Conservation (phyloP, 495 filamentous ascomycete species). For the Neurospora hispaniola region DNA sequence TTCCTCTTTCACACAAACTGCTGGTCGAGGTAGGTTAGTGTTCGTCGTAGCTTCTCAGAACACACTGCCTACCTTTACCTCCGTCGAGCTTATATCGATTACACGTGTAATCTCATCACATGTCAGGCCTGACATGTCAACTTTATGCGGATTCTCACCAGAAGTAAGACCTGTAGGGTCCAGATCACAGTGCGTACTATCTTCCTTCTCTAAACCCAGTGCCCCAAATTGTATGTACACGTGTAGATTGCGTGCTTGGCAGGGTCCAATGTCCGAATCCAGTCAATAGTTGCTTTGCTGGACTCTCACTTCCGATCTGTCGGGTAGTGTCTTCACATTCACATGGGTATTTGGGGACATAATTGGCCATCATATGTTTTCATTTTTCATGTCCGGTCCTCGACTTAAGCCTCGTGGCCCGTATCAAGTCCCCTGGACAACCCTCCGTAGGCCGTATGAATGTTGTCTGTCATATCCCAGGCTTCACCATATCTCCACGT, state of each 20-base stretch:
- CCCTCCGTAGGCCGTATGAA: not conserved
- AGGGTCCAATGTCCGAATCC: not conserved
- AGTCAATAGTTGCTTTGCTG: not conserved
- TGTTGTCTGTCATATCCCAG: not conserved
- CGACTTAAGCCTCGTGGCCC: not conserved
- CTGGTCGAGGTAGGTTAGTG: not conserved
- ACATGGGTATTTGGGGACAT: not conserved
- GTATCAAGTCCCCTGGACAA: not conserved
- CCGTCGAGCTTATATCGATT: not conserved
- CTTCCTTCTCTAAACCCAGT: not conserved
- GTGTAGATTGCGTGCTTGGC: not conserved
- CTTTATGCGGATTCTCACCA: not conserved
- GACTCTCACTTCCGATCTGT: not conserved
- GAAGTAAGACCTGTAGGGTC: not conserved
- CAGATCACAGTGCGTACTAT: not conserved
- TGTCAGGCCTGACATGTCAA: not conserved
- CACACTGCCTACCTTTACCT: not conserved
- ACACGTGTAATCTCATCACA: not conserved
- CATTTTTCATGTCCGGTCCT: not conserved
- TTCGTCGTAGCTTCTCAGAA: not conserved
- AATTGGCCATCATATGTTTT: not conserved
- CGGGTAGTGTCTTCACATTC: not conserved
- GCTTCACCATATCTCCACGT: not conserved
- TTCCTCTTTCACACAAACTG: not conserved
- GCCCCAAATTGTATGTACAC: not conserved